Evolutionary conservation across 805 yeast genomes (phyloP).

Genomic region (Clavispora vitiphila): DNA sequence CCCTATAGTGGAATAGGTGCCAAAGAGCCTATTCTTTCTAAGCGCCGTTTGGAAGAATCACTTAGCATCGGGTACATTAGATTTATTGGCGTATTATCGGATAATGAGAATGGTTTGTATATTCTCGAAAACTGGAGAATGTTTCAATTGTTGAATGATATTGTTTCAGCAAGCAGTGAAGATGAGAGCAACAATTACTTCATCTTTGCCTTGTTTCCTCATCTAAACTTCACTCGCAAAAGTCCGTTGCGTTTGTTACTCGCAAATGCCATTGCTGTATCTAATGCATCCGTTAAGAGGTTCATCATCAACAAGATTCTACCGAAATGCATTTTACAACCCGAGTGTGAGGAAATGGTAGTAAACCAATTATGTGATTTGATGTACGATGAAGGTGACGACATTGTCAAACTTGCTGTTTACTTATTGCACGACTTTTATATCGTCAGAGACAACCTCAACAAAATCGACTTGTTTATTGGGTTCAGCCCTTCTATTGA

Average conservation of each 20-base stretch:
- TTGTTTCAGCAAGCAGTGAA: conserved; percentile 44
- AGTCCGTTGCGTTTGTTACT: conserved; percentile 68
- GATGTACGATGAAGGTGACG: conserved; percentile 52
- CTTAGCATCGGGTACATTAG: conserved; percentile 72
- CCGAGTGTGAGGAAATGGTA: conserved; percentile 42
- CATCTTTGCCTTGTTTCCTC: conserved; percentile 51
- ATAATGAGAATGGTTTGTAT: conserved; percentile 55
- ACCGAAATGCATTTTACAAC: conserved; percentile 31
- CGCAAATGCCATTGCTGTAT: conserved; percentile 56
- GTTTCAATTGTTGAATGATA: conserved; percentile 72
- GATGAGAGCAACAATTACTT: conserved; percentile 42
- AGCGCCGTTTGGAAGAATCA: conserved; percentile 54
- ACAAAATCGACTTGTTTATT: conserved; percentile 48
- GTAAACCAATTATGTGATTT: conserved; percentile 57
- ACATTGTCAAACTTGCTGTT: conserved; percentile 18
- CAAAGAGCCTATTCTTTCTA: conserved; percentile 68
- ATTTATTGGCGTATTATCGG: conserved; percentile 69
- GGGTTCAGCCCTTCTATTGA: conserved; percentile 50
- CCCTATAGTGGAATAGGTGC: conserved; percentile 73
- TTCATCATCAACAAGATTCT: conserved; percentile 54
- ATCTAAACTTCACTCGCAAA: conserved; percentile 54
- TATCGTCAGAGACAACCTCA: conserved; percentile 18
- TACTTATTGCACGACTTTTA: conserved; percentile 19
- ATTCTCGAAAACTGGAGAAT: conserved; percentile 80
- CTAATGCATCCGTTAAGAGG: conserved; percentile 46